A percentile compares a stretch with the other conserved stretches of the same genome.
Evolutionary conservation across 2,329 filamentous ascomycete species (phyloP).

Genomic region (Nigrospora sphaerica): DNA sequence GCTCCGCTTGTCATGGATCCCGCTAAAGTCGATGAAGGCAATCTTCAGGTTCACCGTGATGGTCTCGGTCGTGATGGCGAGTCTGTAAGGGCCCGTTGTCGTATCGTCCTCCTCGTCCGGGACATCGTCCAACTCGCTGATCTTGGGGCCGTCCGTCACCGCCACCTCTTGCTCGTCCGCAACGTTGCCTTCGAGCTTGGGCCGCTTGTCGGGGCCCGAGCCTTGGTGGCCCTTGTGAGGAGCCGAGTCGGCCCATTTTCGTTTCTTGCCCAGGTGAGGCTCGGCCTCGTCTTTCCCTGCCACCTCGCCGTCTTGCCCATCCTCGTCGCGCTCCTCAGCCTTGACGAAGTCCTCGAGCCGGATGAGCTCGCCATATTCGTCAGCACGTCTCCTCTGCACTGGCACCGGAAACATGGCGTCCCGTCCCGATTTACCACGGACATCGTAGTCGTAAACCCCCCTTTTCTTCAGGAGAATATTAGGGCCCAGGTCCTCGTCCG

Average conservation of each 20-base stretch:
- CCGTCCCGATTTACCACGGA: conserved; percentile 82
- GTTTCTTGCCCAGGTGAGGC: conserved; percentile 77
- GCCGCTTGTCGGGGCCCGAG: conserved; percentile 51
- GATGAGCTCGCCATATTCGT: conserved; percentile 93
- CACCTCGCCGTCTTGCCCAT: conserved; percentile 54
- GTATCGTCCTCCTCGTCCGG: conserved; percentile 48
- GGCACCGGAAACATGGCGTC: conserved; percentile 90
- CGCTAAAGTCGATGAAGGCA: conserved; percentile 85
- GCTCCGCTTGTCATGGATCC: conserved; percentile 87
- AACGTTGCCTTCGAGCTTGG: conserved; percentile 35
- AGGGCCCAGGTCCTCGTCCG: conserved; percentile 84
- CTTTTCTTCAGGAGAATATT: conserved; percentile 85
- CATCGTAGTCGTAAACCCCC: conserved; percentile 88
- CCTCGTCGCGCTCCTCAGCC: conserved; percentile 81
- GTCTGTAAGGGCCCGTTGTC: conserved; percentile 63
- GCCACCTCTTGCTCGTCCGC: conserved; percentile 40
- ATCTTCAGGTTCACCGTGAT: conserved; percentile 68
- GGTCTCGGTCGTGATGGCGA: conserved; percentile 56
- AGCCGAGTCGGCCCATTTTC: conserved; percentile 78
- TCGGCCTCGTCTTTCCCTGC: conserved; percentile 42
- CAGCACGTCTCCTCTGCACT: conserved; percentile 68
- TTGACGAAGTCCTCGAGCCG: conserved; percentile 88
- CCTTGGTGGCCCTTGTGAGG: conserved; percentile 28
- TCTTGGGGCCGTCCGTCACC: conserved; percentile 29
- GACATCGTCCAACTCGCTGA: conserved; percentile 51